These are phyloP conservation scores for Viola odorata DNA, from an alignment of 345 rosid genomes.

Conservation along the genomic window DNA sequence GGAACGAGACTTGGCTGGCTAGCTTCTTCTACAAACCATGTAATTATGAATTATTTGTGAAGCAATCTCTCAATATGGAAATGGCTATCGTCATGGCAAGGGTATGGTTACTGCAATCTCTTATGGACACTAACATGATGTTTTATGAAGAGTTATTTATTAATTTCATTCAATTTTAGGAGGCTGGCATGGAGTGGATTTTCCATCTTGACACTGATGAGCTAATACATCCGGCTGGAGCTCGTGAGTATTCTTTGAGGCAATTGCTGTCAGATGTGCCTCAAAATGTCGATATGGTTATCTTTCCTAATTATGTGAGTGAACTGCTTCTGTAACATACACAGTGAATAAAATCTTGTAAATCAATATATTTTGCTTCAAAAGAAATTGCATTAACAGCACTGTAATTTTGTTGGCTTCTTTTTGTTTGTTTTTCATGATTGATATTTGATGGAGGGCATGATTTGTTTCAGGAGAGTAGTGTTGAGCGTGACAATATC, in stretches of 20 bases:
- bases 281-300: constrained; percentile 58
- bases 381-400: constrained; percentile 2
- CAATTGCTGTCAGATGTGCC: constrained; percentile 63
- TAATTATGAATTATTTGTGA: constrained; percentile 90
- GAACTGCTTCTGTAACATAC: constrained; percentile 8
- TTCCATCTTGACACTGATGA: constrained; percentile 95
- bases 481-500: constrained; percentile 80
- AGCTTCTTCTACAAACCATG: constrained; percentile 95
- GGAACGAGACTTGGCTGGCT: constrained; percentile 95
- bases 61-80: constrained; percentile 98
- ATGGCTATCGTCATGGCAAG: constrained; percentile 93
- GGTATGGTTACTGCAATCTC: constrained; percentile 48
- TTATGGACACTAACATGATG: not conserved
- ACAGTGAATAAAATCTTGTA: not conserved
- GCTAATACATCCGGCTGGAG: constrained; percentile 77
- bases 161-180: constrained; percentile 34
- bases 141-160: constrained; percentile 3
- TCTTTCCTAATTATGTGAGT: constrained; percentile 95
- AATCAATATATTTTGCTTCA: not conserved
- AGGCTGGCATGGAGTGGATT: constrained; percentile 85
- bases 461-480: constrained; percentile 67
- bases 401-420: not conserved
- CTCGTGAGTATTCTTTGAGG: constrained; percentile 72
- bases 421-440: not conserved
- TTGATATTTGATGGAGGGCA: constrained; percentile 14